Percentiles rank a stretch among this genome's conserved stretches.
Conservation (phyloP, 768 basidiomycete species). For the Sporobolomyces pararoseus region DNA sequence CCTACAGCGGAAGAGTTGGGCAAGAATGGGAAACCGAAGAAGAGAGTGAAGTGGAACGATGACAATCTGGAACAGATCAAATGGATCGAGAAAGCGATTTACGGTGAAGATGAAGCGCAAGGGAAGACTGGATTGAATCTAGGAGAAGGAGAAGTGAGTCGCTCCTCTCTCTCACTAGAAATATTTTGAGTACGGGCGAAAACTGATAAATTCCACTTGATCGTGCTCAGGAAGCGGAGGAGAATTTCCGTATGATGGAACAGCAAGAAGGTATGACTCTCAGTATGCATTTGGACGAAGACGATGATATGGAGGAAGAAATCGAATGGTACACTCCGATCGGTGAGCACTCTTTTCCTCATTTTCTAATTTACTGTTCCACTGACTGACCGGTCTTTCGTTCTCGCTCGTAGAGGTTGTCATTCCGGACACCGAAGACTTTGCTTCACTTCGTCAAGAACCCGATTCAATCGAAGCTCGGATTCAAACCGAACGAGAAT, state of each 20-base stretch:
- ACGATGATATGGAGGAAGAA: conserved; percentile 31
- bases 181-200: too few species aligned
- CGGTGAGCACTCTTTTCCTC: conserved; percentile 2
- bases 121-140: neutral
- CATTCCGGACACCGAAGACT: conserved; percentile 20
- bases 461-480: conserved; percentile 13
- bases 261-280: conserved; percentile 30
- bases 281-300: conserved; percentile 26
- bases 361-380: neutral
- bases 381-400: too few species aligned
- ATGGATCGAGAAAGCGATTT: conserved; percentile 16
- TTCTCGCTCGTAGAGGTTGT: neutral
- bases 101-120: conserved; percentile 19
- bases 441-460: neutral
- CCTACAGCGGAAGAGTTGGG: neutral
- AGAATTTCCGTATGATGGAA: conserved; percentile 27
- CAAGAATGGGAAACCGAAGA: neutral
- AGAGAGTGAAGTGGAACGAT: conserved; percentile 23
- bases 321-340: conserved; percentile 31
- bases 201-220: too few species aligned
- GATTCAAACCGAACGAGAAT: conserved; percentile 14
- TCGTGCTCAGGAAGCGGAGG: neutral
- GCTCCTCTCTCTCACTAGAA: neutral
- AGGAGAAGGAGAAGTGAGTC: conserved; percentile 13
- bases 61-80: conserved; percentile 18